These are phyloP conservation scores for Chaetomium globosum DNA, from an alignment of 2,329 filamentous ascomycete genomes.

Conservation along the genomic window DNA sequence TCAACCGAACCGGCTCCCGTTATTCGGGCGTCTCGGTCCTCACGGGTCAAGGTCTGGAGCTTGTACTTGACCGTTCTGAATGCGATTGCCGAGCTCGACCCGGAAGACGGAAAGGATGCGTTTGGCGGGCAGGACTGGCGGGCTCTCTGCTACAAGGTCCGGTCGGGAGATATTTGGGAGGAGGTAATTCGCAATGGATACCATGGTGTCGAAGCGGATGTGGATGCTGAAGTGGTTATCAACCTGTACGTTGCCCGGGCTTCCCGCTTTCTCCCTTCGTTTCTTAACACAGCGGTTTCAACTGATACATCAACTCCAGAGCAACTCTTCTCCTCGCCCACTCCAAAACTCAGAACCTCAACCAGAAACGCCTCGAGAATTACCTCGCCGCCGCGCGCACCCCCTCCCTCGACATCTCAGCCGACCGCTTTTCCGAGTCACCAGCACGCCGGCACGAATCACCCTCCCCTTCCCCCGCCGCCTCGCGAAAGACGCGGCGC, in stretches of 20 bases:
- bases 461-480: conserved; percentile 47
- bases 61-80: conserved; percentile 93
- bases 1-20: conserved; percentile 67
- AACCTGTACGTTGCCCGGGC: conserved; percentile 65
- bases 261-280: too few species aligned
- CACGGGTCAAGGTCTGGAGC: conserved; percentile 94
- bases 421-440: conserved; percentile 61
- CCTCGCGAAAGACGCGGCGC: conserved; percentile 25
- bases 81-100: conserved; percentile 82
- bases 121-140: conserved; percentile 89
- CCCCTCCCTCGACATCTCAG: conserved; percentile 71
- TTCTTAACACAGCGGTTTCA: background rate
- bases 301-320: conserved; percentile 52
- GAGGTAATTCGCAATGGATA: conserved; percentile 87
- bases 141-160: conserved; percentile 76
- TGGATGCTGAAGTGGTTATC: conserved; percentile 92
- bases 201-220: conserved; percentile 81
- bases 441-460: conserved; percentile 44
- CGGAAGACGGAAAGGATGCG: conserved; percentile 84
- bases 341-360: conserved; percentile 77
- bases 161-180: conserved; percentile 92
- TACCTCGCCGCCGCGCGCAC: conserved; percentile 79
- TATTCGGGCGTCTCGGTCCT: conserved; percentile 75
- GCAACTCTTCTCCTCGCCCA: conserved; percentile 90
- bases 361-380: conserved; percentile 84